Evolutionary conservation across 805 yeast species (phyloP).

Genomic region (Cyberlindnera xylosilytica): DNA sequence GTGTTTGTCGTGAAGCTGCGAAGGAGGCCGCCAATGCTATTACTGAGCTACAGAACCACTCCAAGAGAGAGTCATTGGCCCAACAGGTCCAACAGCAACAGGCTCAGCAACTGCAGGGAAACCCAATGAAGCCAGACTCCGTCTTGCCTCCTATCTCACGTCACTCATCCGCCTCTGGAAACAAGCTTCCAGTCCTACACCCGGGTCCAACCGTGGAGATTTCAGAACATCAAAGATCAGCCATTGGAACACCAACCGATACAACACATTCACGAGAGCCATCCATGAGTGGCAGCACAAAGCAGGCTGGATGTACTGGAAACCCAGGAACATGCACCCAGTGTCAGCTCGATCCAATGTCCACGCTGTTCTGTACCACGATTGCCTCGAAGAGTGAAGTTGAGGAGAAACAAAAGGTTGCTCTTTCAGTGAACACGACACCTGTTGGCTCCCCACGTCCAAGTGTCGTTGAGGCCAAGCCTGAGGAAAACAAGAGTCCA

Average conservation of each 20-base stretch:
- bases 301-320: conserved; percentile 62
- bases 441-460: conserved; percentile 5
- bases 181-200: conserved; percentile 54
- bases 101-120: conserved; percentile 14
- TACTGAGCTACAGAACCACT: conserved; percentile 25
- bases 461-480: not conserved
- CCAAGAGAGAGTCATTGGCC: conserved; percentile 19
- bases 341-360: conserved; percentile 85
- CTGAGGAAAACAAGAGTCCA: conserved; percentile 23
- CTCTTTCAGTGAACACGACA: conserved; percentile 7
- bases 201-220: conserved; percentile 63
- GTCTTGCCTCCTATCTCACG: conserved; percentile 39
- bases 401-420: conserved; percentile 12
- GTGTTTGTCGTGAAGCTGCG: conserved; percentile 82
- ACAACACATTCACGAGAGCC: conserved; percentile 4
- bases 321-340: conserved; percentile 84
- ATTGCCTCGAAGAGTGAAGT: conserved; percentile 51
- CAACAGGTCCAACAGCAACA: conserved; percentile 8
- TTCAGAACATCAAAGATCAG: conserved; percentile 28
- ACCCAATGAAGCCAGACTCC: conserved; percentile 4
- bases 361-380: conserved; percentile 84
- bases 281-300: not conserved
- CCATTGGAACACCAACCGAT: conserved; percentile 25
- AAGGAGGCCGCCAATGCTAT: conserved; percentile 38
- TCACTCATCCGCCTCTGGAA: conserved; percentile 28